Percentiles rank a stretch among this genome's conserved stretches.
Evolutionary conservation across 1,284 basidiomycete species (phyloP).

Genomic region (Marasmius sp.): DNA sequence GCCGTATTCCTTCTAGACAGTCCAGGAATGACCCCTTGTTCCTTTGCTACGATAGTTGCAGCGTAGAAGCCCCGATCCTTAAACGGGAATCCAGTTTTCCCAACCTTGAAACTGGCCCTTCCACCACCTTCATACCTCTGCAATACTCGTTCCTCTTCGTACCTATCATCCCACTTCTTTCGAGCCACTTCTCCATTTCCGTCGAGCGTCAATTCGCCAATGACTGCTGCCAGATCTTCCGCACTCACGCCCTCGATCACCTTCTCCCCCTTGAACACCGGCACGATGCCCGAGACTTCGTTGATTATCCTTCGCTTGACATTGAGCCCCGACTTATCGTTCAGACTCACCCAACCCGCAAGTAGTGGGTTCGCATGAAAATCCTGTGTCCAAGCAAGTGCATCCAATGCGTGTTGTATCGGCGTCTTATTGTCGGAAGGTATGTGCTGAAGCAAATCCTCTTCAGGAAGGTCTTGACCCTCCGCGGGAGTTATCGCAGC

Average conservation of each 20-base stretch:
- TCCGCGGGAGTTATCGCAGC: slow-evolving; percentile 60
- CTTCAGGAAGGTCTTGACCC: slow-evolving; percentile 26
- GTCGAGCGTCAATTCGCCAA: slow-evolving; percentile 64
- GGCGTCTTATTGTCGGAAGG: slow-evolving; percentile 60
- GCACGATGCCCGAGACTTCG: slow-evolving; percentile 79
- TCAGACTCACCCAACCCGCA: slow-evolving; percentile 82
- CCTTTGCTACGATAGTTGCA: slow-evolving; percentile 73
- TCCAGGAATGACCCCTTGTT: slow-evolving; percentile 36
- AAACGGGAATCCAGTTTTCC: slow-evolving; percentile 87
- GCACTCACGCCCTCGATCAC: slow-evolving; percentile 95
- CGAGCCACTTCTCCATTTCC: slow-evolving; percentile 35
- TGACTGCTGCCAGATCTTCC: slow-evolving; percentile 81
- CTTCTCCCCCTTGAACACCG: slow-evolving; percentile 87
- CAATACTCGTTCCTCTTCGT: slow-evolving; percentile 69
- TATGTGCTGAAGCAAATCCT: slow-evolving; percentile 30
- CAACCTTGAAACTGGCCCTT: slow-evolving; percentile 66
- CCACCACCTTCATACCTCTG: slow-evolving; percentile 83
- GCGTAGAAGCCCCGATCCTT: slow-evolving; percentile 87
- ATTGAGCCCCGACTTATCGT: slow-evolving; percentile 72
- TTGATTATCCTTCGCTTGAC: slow-evolving; percentile 77
- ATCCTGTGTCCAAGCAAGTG: slow-evolving; percentile 76
- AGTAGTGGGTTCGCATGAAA: slow-evolving; percentile 63
- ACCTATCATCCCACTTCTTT: slow-evolving; percentile 83
- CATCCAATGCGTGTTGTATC: slow-evolving; percentile 79
- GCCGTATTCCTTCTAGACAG: slow-evolving; percentile 32